Conservation (phyloP, 2,329 filamentous ascomycete species). For the Penicillium sp. region DNA sequence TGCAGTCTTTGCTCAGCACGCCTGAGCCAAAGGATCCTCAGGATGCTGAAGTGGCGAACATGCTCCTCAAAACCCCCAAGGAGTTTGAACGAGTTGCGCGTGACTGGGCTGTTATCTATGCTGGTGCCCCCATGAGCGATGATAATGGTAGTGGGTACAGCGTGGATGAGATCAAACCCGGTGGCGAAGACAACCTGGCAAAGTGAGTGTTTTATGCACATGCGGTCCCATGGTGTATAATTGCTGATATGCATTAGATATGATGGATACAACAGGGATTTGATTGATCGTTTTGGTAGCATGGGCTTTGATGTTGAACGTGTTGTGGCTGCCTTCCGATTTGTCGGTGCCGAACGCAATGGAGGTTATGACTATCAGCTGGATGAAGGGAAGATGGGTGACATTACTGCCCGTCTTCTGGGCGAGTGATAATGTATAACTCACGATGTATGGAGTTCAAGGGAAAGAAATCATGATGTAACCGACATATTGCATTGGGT, state of each 20-base stretch:
- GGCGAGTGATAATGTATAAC: conserved; percentile 56
- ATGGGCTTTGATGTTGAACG: conserved; percentile 91
- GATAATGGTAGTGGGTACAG: conserved; percentile 55
- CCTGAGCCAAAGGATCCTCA: conserved; percentile 97
- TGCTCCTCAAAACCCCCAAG: conserved; percentile 78
- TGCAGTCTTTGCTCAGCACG: conserved; percentile 88
- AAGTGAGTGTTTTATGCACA: conserved; percentile 43
- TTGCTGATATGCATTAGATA: conserved; percentile 60
- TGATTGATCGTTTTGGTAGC: conserved; percentile 78
- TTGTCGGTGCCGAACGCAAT: conserved; percentile 77
- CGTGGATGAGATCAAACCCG: conserved; percentile 56
- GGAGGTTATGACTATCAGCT: conserved; percentile 78
- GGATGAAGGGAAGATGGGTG: conserved; percentile 88
- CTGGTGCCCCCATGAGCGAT: conserved; percentile 67
- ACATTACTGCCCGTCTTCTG: conserved; percentile 81
- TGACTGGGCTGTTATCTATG: conserved; percentile 86
- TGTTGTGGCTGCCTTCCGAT: conserved; percentile 83
- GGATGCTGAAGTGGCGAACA: conserved; percentile 90
- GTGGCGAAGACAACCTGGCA: conserved; percentile 58
- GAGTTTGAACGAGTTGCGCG: conserved; percentile 80
- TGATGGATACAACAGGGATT: conserved; percentile 79
- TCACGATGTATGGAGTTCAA: neutral
- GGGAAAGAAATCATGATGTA: neutral
- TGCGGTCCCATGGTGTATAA: neutral
- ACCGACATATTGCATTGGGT: conserved; percentile 1